Evolutionary conservation across 805 yeast genomes (phyloP), one percentile per base, ranked within the genome.

Genomic region (Saturnispora sekii): DNA sequence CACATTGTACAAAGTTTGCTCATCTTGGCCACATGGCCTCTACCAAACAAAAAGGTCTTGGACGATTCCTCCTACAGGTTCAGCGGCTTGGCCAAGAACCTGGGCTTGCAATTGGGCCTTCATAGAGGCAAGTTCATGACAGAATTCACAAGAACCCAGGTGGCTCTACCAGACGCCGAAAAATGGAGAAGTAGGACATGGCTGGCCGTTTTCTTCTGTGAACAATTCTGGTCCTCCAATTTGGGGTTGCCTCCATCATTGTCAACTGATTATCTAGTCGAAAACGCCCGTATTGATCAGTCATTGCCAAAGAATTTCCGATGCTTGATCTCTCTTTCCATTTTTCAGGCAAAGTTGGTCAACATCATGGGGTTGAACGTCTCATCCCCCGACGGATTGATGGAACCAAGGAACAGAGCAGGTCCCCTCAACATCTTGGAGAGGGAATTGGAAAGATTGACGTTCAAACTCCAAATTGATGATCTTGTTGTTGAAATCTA

Each of bases 131-230:
- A 84, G 59, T 89, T 89, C 60, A 86, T 89, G 52, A 78, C 83
- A 50, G 97, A 89, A 57, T 89, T 89, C 53, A 81, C 94, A 6
- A 72, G 97, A 56, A 84, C 90, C 29, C 97, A 89, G 59, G 93
- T 84, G 4, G 76, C 85, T 18, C 69, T 88, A 62, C 90, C 90
- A 0, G 87, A 89, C 62, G 90, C 96, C 5, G 96, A 86, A 53
- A 81, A 79, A 57, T 89, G 96, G 97, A 73, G 97, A 61, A 87
- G 96, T 1, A 69, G 96, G 53, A 77, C 95, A 1, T 89, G 97
- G 97, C 66, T 87, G 28, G 88, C 90, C 2, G 82, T 85, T 3
- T 89, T 84, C 61, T 83, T 88, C 57, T 73, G 86, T 38, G 96
- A 88, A 58, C 94, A 88, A 53, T 83, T 87, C 57, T 85, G 96